A percentile compares a stretch with the other conserved stretches of the same genome.
These are phyloP conservation scores for Ogataea angusta DNA, from an alignment of 805 yeast genomes.

Conservation along the genomic window DNA sequence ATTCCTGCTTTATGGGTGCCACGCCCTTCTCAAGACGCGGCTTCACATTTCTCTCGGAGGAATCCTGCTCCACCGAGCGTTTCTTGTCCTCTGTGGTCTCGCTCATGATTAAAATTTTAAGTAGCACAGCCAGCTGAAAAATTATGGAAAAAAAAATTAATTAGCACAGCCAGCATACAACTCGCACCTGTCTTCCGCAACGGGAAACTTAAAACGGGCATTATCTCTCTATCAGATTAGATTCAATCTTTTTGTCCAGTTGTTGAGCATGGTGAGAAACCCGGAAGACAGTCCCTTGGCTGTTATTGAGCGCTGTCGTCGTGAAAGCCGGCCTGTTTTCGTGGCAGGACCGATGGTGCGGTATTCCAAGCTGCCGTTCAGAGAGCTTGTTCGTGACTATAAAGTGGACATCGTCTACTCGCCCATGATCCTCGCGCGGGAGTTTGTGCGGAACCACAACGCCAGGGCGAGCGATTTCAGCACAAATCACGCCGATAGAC, in stretches of 20 bases:
- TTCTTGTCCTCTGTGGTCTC: constrained; percentile 6
- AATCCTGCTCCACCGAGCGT: constrained; percentile 6
- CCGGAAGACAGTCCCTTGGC: constrained; percentile 51
- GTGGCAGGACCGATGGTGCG: constrained; percentile 96
- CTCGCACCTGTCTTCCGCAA: constrained; percentile 15
- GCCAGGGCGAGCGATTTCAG: constrained; percentile 86
- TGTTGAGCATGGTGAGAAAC: constrained; percentile 28
- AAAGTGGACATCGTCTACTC: constrained; percentile 82
- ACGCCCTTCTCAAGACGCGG: constrained; percentile 49
- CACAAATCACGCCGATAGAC: constrained; percentile 66
- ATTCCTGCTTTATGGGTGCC: constrained; percentile 77
- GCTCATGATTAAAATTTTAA: constrained; percentile 7
- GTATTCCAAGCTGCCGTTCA: constrained; percentile 88
- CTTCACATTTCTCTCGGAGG: constrained; percentile 3
- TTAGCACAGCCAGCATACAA: constrained; percentile 9
- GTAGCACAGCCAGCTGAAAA: constrained; percentile 13
- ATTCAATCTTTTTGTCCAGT: background rate
- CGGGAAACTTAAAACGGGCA: constrained; percentile 15
- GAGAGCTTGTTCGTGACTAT: constrained; percentile 73
- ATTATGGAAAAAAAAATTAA: background rate
- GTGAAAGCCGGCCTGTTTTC: constrained; percentile 52
- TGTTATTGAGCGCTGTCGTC: constrained; percentile 45
- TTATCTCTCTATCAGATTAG: background rate
- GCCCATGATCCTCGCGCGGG: constrained; percentile 96
- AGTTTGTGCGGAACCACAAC: constrained; percentile 77